Base-by-base conservation (phyloP, 805 yeast genomes). In the Isabelozyma gotoi region DNA sequence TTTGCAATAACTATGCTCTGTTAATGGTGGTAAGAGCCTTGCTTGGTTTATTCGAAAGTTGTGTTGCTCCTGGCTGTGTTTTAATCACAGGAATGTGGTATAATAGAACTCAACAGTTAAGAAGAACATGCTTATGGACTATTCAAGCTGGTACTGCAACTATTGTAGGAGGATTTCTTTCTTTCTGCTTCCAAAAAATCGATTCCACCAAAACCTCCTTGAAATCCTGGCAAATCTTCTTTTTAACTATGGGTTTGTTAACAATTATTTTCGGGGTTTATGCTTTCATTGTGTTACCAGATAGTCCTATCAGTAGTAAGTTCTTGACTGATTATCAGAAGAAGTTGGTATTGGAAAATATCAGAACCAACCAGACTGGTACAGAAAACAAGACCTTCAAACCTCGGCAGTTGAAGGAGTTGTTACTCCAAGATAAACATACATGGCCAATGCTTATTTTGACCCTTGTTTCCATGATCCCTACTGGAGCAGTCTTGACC, bases 1-100 rank as follows among this genome's bases (percentile, higher is more conserved):
- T 78, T 1, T 77, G 82, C 49, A 62, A 71, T 21, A 67, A 72
- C 2, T 78, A 77, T 52, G 78, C 82, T 1, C 67, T 78, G 12
- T 60, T 80, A 36, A 77, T 80, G 82, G 62, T 78, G n/a, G 75
- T 76, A 1, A 62, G 85, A 43, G 67, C 77, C 4, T 57, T 80
- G 19, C 54, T 80, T 18, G 85, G 85, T 6, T 53, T 75, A 17
- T 77, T 79, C 48, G 85, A 81, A 54, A 60, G 80, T 1, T 73
- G 80, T 2, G 68, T 80, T 36, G 77, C 82, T 1, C 82, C 82
- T 1, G 81, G 83, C 0, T 71, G 80, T 39, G 71, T 80, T 42
- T 65, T 81, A 19, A 71, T 82, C 35, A 77, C 82, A 32, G 77
- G 84, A 19, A 80, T 80, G 84, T 83, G 80, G 63, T 83, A 80